Evolutionary conservation across 176 grass and related monocot genomes (phyloP), one percentile per base, ranked within the genome.

Genomic region (Eragrostis nindensis): DNA sequence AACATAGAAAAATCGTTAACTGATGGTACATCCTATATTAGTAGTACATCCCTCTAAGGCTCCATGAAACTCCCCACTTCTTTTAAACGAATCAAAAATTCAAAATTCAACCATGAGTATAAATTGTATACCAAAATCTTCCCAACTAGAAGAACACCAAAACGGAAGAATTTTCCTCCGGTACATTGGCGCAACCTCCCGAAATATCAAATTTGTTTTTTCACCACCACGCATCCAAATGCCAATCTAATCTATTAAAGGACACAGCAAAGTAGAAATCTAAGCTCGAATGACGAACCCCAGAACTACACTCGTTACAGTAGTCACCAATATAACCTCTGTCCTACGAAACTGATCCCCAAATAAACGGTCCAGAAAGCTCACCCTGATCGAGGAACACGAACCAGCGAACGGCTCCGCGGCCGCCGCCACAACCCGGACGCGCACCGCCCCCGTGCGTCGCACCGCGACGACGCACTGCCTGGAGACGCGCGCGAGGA

Each of bases 401-500:
- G 73, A 87, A 29, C 46, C 48, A 5, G 47, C 14, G 17, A 84
- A 41, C 55, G 82, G 76, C 44, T 80, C 62, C 24, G 24, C 42
- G 13, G 81, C 59, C 0, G 42, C 81, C 48, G 21, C 49, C 44
- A 19, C 32, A 36, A 36, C 30, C 0, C 32, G 55, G 54, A 39
- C 44, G 44, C 69, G 65, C 55, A 50, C 24, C 56, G 22, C 22
- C n/a, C 5, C 67, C 5, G 67, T 5, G 5, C 54, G 76, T 18
- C 76, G 62, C 50, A 18, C 45, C 30, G 75, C 50, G 8, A 46
- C 24, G 43, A 67, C 30, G 69, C 76, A 68, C 9, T 85, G 63
- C 81, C 76, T 84, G 15, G 82, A 70, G 24, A 19, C 44, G 46
- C 76, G 36, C 24, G 54, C 63, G 77, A 89, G 55, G 62, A 85